phyloP scores from a whole-genome alignment of 2,329 filamentous ascomycete species.

The Penicillium sp. region DNA sequence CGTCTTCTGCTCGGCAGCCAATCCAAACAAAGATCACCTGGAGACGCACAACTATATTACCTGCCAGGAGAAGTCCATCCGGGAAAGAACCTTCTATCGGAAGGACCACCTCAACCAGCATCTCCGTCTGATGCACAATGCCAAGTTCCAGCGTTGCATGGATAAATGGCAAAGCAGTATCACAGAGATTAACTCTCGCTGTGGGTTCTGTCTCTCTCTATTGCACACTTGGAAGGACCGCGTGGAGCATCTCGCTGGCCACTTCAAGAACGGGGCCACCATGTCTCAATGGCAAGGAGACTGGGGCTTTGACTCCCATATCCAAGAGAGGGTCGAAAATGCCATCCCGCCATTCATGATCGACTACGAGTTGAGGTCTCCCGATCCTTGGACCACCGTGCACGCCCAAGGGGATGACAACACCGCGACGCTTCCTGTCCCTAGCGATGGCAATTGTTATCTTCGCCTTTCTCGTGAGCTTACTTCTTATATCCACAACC shows the following conservation, averaged over 20 bases:
- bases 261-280: conserved; percentile 37
- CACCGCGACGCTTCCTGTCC: conserved; percentile 21
- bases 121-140: conserved; percentile 56
- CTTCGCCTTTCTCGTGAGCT: conserved; percentile 40
- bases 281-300: conserved; percentile 42
- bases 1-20: conserved; percentile 54
- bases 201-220: conserved; percentile 41
- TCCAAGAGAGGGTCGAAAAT: conserved; percentile 36
- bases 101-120: conserved; percentile 62
- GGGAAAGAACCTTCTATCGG: conserved; percentile 58
- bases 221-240: conserved; percentile 45
- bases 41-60: conserved; percentile 56
- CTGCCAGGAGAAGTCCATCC: conserved; percentile 57
- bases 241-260: conserved; percentile 39
- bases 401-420: conserved; percentile 13
- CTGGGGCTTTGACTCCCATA: conserved; percentile 39
- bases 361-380: conserved; percentile 29
- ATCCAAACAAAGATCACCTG: conserved; percentile 54
- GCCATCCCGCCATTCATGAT: conserved; percentile 37
- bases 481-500: conserved; percentile 36
- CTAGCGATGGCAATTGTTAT: conserved; percentile 41
- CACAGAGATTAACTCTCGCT: conserved; percentile 50
- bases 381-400: conserved; percentile 32
- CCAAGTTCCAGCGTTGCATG: conserved; percentile 53
- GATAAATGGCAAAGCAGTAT: conserved; percentile 56